Conservation (phyloP, 371 early-diverging fungal genomes). For the Syncephalastrum sp. region DNA sequence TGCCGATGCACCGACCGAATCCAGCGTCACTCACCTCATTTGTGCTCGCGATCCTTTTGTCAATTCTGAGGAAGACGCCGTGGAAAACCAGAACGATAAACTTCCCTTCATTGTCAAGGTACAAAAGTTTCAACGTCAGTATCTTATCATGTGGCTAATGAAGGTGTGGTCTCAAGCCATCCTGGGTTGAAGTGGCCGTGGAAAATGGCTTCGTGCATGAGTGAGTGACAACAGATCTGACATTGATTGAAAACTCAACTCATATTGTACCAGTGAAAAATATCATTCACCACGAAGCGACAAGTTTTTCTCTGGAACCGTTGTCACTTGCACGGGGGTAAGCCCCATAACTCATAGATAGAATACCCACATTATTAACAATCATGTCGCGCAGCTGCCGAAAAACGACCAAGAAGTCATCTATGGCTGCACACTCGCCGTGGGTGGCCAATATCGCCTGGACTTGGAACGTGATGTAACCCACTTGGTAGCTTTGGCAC, state of each 20-base stretch:
- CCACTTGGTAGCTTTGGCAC: conserved; percentile 51
- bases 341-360: not conserved
- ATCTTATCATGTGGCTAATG: not conserved
- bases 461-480: conserved; percentile 53
- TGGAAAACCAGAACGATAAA: not conserved
- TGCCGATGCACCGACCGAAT: not conserved
- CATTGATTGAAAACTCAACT: not conserved
- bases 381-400: conserved; percentile 33
- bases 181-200: conserved; percentile 21
- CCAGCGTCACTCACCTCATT: conserved; percentile 5
- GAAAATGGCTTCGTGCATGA: conserved; percentile 32
- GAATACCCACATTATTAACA: not conserved
- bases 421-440: conserved; percentile 44
- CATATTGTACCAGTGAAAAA: conserved; percentile 27
- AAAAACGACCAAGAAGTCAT: conserved; percentile 45
- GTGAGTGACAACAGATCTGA: conserved; percentile 20
- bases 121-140: not conserved
- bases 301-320: conserved; percentile 59
- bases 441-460: conserved; percentile 58
- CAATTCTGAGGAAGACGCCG: not conserved
- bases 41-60: not conserved
- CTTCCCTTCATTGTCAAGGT: conserved; percentile 4
- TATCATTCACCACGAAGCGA: conserved; percentile 54
- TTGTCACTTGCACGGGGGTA: conserved; percentile 50
- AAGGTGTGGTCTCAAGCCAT: conserved; percentile 9